These are phyloP conservation scores for Lasiodiplodia sp. DNA, from an alignment of 2,329 filamentous ascomycete species.

Conservation along the genomic window DNA sequence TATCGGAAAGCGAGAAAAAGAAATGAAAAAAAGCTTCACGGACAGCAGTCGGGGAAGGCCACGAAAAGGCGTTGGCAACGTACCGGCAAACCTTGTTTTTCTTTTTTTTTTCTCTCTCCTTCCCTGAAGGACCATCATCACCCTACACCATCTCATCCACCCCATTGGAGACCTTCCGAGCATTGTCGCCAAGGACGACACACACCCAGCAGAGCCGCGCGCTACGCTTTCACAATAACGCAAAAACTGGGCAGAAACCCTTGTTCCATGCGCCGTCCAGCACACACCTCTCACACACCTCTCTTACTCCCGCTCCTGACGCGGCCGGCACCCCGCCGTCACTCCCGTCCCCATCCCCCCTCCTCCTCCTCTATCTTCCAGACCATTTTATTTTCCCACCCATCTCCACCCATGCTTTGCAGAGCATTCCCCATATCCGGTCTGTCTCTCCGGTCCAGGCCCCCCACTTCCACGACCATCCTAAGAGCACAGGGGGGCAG, in stretches of 20 bases:
- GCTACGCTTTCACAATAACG: too few relatives aligned
- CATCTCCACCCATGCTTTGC: not conserved
- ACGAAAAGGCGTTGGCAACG: not conserved
- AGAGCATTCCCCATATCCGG: not conserved
- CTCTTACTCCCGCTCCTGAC: not conserved
- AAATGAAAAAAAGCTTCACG: not conserved
- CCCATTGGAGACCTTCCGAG: too few relatives aligned
- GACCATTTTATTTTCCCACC: not conserved
- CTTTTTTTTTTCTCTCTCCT: too few relatives aligned
- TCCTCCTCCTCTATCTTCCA: not conserved
- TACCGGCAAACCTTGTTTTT: not conserved
- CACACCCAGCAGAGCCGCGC: too few relatives aligned
- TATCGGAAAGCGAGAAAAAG: not conserved
- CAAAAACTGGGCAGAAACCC: too few relatives aligned
- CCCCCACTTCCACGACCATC: not conserved
- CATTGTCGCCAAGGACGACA: too few relatives aligned
- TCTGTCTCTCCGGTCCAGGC: not conserved
- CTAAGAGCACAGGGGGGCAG: too few relatives aligned
- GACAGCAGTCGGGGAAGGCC: not conserved
- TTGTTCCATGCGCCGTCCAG: not conserved
- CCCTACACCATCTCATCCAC: too few relatives aligned
- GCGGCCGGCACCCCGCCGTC: not conserved
- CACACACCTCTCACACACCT: not conserved
- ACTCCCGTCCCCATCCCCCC: not conserved
- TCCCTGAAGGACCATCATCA: too few relatives aligned